Base-by-base conservation (phyloP, 2,329 filamentous ascomycete species). In the Hypoxylon sp. region DNA sequence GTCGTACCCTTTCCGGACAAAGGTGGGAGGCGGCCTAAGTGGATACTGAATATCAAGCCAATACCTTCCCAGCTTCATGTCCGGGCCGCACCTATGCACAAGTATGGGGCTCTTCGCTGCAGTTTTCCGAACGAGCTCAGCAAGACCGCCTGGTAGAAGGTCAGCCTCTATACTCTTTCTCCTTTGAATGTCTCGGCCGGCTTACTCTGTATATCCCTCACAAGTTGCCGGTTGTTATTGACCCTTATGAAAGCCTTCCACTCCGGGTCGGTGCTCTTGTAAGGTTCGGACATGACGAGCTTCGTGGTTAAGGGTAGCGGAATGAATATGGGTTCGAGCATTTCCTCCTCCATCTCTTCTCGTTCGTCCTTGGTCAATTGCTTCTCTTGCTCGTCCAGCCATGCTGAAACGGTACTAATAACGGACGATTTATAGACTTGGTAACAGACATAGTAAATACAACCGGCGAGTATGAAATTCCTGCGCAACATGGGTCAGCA, bases 41-140 rank as follows among this genome's bases (percentile, higher is more conserved):
- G 90, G 90, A 69, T 87, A 91, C 54, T 88, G 83, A 27, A 91
- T 80, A 44, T 91, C 85, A 29, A 92, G 80, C 89, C 88, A 91
- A 55, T 80, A 82, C 62, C 84, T 84, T 35, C 81, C 81, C 31
- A 90, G 67, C 39, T 80, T 81, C 53, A 88, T 81, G 0, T 82
- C 78, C 27, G 81, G 80, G 8, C 88, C 88, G 32, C 82, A 82
- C 35, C 82, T 78, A 2, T 79, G 72, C 7, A 71, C 77, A n/a
- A 89, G 75, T 2, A 82, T 62, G 0, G 81, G 80, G 63, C 84
- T 82, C 13, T 74, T 79, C 29, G 81, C 79, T 1, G 86, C 82
- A 11, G 82, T 77, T 32, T 73, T 73, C 31, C 80, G 75, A 7
- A 84, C 82, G n/a, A 82, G 72, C 3, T 82, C 76, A 13, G 81